phyloP scores from a whole-genome alignment of 179 eudicot species.

The Beta lomatogona region DNA sequence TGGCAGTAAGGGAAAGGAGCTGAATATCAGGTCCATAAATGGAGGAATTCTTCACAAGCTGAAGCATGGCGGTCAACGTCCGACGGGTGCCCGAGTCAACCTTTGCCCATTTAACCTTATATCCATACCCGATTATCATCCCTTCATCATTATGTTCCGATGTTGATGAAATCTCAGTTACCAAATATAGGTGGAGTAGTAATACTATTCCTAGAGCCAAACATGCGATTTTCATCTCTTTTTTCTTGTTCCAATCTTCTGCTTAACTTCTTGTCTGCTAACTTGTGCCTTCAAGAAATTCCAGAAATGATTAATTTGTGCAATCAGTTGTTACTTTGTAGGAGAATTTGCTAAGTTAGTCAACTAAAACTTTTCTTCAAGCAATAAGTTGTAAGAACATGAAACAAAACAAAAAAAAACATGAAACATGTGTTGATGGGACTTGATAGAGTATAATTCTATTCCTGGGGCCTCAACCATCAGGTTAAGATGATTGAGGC shows the following conservation, averaged over 20 bases:
- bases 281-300: no score
- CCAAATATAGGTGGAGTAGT: conserved; percentile 10
- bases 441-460: no score
- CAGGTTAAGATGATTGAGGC: no score
- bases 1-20: conserved; percentile 40
- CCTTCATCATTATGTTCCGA: not conserved
- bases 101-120: conserved; percentile 29
- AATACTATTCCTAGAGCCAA: not conserved
- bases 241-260: not conserved
- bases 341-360: no score
- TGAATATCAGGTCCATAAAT: conserved; percentile 42
- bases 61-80: conserved; percentile 32
- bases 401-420: no score
- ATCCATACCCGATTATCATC: conserved; percentile 31
- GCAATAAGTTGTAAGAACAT: no score
- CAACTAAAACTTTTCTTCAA: no score
- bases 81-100: conserved; percentile 17
- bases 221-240: not conserved
- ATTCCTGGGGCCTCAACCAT: no score
- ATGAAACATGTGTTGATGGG: no score
- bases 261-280: no score
- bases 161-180: not conserved
- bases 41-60: conserved; percentile 24
- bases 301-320: no score
- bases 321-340: no score